A percentile compares a stretch with the other conserved stretches of the same genome.
These are phyloP conservation scores for Dioszegia hungarica DNA, from an alignment of 768 basidiomycete genomes.

Conservation along the genomic window DNA sequence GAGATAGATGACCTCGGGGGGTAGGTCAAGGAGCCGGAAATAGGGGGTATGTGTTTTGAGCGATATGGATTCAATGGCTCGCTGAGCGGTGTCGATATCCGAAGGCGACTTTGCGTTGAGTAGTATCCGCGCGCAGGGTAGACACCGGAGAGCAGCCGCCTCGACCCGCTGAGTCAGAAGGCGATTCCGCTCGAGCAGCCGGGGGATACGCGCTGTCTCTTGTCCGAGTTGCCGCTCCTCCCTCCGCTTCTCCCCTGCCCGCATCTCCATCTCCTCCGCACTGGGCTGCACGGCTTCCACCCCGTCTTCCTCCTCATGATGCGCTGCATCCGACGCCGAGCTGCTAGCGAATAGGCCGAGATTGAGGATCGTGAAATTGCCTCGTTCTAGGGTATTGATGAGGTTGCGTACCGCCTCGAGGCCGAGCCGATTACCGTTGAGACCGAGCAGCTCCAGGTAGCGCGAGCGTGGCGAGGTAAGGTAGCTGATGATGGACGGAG, in stretches of 20 bases:
- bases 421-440: conserved; percentile 37
- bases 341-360: conserved; percentile 32
- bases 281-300: no score
- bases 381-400: conserved; percentile 24
- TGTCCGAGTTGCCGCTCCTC: conserved; percentile 11
- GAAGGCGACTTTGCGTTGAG: conserved; percentile 16
- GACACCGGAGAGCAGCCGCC: conserved; percentile 12
- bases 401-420: conserved; percentile 16
- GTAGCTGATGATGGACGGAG: conserved; percentile 10
- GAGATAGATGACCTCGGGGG: conserved; percentile 29
- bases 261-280: no score
- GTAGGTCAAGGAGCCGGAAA: conserved; percentile 32
- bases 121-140: conserved; percentile 25
- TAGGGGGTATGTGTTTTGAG: background rate
- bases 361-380: conserved; percentile 23
- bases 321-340: background rate
- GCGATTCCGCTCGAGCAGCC: conserved; percentile 26
- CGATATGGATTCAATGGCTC: conserved; percentile 10
- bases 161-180: conserved; percentile 20
- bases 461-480: conserved; percentile 19
- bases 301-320: no score
- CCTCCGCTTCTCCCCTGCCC: conserved; percentile 1
- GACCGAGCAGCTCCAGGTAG: conserved; percentile 25
- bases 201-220: conserved; percentile 22
- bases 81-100: conserved; percentile 15